A percentile compares a stretch with the other conserved stretches of the same genome.
Conservation (phyloP, 83 land plant species). For the Diphasiastrum complanatum region DNA sequence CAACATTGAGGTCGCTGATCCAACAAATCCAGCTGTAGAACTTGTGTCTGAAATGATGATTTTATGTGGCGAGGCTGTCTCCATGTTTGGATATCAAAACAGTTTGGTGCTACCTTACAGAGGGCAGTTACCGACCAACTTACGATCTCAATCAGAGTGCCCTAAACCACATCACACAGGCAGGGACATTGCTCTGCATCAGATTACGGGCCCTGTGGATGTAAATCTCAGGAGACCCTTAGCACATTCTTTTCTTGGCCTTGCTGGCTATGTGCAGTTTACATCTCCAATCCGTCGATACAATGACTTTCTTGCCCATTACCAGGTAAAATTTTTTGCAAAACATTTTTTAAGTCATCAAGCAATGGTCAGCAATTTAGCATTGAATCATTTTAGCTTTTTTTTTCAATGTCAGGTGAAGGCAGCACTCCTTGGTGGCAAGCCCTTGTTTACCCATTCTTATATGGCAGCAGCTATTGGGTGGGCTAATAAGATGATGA, state of each 20-base stretch:
- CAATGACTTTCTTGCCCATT: constrained; percentile 85
- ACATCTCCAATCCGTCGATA: constrained; percentile 95
- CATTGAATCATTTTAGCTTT: constrained; percentile 4
- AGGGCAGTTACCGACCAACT: constrained; percentile 65
- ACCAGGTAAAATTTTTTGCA: constrained; percentile 50
- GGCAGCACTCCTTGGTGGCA: constrained; percentile 58
- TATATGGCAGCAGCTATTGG: constrained; percentile 55
- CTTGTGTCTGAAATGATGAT: constrained; percentile 98
- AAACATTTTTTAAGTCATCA: not conserved
- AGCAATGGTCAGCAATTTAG: not conserved
- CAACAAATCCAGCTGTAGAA: constrained; percentile 59
- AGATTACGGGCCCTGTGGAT: constrained; percentile 65
- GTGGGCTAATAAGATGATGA: constrained; percentile 36
- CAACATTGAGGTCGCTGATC: constrained; percentile 57
- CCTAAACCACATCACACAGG: constrained; percentile 82
- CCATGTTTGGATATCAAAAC: constrained; percentile 58
- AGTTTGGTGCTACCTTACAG: constrained; percentile 80
- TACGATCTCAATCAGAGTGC: constrained; percentile 36
- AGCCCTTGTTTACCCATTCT: constrained; percentile 51
- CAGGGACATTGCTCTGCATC: constrained; percentile 53
- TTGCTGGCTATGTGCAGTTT: constrained; percentile 96
- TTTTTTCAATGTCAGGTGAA: constrained; percentile 49
- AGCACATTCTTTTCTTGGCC: constrained; percentile 66
- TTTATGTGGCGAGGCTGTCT: constrained; percentile 88
- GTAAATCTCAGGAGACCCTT: constrained; percentile 71